Conservation (phyloP, 2,329 filamentous ascomycete species). For the Paecilomyces sp. region DNA sequence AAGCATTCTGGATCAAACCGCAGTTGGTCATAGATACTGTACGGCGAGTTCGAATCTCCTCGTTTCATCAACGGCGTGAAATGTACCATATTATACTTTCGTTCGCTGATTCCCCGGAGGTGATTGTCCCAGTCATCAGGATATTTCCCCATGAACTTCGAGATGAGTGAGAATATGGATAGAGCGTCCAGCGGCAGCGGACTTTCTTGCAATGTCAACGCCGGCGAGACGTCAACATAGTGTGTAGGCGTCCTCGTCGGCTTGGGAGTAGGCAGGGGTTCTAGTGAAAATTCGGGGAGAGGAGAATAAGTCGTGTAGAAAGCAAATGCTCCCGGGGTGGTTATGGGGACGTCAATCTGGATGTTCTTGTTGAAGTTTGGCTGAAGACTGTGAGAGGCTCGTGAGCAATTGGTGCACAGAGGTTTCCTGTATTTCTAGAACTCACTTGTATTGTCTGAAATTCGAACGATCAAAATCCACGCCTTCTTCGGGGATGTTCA, state of each 20-base stretch:
- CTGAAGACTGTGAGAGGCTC: constrained; percentile 49
- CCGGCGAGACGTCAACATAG: constrained; percentile 91
- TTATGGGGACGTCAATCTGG: constrained; percentile 81
- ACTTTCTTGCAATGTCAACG: constrained; percentile 64
- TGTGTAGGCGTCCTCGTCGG: constrained; percentile 67
- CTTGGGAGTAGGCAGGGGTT: constrained; percentile 42
- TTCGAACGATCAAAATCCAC: constrained; percentile 67
- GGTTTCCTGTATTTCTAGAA: constrained; percentile 5
- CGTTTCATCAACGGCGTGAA: constrained; percentile 90
- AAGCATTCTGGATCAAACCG: constrained; percentile 77
- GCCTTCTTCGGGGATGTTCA: constrained; percentile 80
- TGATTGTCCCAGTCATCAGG: constrained; percentile 86
- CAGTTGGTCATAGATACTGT: constrained; percentile 91
- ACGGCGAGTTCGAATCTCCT: constrained; percentile 88
- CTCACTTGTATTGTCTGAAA: constrained; percentile 86
- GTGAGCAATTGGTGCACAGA: background rate
- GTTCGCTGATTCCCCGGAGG: constrained; percentile 74
- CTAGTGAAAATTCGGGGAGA: constrained; percentile 67
- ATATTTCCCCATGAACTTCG: constrained; percentile 96
- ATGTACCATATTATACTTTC: constrained; percentile 98
- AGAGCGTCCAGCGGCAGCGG: constrained; percentile 77
- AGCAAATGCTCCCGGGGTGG: constrained; percentile 77
- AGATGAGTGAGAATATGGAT: constrained; percentile 87
- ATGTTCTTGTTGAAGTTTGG: constrained; percentile 91
- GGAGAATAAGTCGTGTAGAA: constrained; percentile 92